Evolutionary conservation across 2,329 filamentous ascomycete genomes (phyloP).

Genomic region (Dryadomyces sulphureus): DNA sequence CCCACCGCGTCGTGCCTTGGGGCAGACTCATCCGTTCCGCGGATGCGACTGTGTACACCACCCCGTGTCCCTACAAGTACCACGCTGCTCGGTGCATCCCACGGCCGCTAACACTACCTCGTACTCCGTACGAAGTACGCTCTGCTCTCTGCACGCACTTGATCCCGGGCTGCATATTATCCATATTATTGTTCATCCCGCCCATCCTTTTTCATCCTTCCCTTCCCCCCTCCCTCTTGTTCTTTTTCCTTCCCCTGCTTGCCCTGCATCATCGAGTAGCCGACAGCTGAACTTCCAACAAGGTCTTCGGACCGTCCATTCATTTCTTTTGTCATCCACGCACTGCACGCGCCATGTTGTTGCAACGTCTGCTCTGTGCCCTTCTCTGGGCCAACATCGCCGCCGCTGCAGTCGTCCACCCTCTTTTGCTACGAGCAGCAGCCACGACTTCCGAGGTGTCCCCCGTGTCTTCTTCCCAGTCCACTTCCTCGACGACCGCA

Average conservation of each 20-base stretch:
- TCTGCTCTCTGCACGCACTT: too few species aligned
- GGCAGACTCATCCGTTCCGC: too few species aligned
- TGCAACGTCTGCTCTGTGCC: slow-evolving; percentile 5
- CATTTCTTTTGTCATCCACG: neutral
- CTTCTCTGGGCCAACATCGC: slow-evolving; percentile 9
- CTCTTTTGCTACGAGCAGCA: slow-evolving; percentile 3
- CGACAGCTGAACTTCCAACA: neutral
- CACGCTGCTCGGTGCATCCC: too few species aligned
- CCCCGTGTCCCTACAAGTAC: too few species aligned
- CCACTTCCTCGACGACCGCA: neutral
- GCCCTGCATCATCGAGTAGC: neutral
- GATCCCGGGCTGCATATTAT: neutral
- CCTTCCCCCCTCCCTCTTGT: neutral
- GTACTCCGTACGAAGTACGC: neutral
- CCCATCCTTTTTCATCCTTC: neutral
- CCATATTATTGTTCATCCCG: neutral
- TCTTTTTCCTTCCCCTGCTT: neutral
- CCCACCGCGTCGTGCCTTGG: too few species aligned
- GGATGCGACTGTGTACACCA: too few species aligned
- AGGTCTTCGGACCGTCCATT: neutral
- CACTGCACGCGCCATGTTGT: neutral
- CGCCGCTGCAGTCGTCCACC: slow-evolving; percentile 8
- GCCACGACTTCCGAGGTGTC: neutral
- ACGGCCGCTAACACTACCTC: neutral
- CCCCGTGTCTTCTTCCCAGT: neutral